phyloP scores from a whole-genome alignment of 805 yeast genomes.

The Candida ponderosae region DNA sequence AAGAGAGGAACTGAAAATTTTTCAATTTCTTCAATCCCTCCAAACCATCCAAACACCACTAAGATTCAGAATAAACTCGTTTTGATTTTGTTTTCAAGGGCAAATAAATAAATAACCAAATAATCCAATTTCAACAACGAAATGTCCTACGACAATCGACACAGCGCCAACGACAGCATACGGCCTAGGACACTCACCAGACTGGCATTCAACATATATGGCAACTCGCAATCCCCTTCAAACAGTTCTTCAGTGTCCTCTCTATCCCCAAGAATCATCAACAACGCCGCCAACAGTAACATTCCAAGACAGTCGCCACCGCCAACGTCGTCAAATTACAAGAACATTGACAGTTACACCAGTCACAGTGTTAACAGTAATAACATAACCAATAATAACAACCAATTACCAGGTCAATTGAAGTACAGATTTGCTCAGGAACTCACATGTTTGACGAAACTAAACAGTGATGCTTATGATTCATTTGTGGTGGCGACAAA shows the following conservation, averaged over 20 bases:
- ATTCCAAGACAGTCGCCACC: conserved; percentile 6
- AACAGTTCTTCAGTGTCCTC: conserved; percentile 12
- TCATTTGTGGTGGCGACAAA: conserved; percentile 34
- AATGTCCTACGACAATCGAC: neutral
- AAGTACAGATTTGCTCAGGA: conserved; percentile 26
- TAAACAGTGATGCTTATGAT: conserved; percentile 13
- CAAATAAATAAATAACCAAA: too few relatives aligned
- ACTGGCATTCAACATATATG: conserved; percentile 55
- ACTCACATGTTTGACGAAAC: conserved; percentile 12
- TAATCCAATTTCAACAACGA: too few relatives aligned
- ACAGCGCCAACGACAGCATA: neutral
- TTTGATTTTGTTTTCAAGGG: too few relatives aligned
- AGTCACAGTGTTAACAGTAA: too few relatives aligned
- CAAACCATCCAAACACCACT: too few relatives aligned
- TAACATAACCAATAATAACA: conserved; percentile 11
- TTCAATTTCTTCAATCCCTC: too few relatives aligned
- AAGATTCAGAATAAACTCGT: too few relatives aligned
- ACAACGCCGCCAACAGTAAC: conserved; percentile 1
- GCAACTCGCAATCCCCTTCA: conserved; percentile 21
- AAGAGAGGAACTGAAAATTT: too few relatives aligned
- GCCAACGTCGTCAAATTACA: too few relatives aligned
- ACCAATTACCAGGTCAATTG: conserved; percentile 16
- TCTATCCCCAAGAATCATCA: conserved; percentile 1
- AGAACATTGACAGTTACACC: too few relatives aligned
- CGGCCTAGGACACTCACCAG: conserved; percentile 32